These are phyloP conservation scores for Scytalidium sp. DNA, from an alignment of 2,329 filamentous ascomycete genomes.

Conservation along the genomic window DNA sequence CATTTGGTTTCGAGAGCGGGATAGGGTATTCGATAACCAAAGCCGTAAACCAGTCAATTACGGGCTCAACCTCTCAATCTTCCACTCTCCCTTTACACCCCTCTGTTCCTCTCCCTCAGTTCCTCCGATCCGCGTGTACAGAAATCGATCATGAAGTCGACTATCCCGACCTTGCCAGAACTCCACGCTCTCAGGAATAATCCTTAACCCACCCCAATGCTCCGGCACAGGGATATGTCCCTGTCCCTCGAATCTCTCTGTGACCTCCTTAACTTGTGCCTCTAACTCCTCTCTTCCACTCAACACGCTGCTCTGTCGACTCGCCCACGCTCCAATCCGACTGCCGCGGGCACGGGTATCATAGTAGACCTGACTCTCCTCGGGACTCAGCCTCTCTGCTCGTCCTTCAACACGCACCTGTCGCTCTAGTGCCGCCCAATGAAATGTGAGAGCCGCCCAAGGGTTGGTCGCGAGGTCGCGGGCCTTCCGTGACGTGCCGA, in stretches of 20 bases:
- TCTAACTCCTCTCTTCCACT: slow-evolving; percentile 71
- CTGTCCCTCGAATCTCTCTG: slow-evolving; percentile 69
- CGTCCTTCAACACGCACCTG: slow-evolving; percentile 87
- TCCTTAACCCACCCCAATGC: slow-evolving; percentile 90
- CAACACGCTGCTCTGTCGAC: slow-evolving; percentile 79
- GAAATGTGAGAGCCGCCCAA: slow-evolving; percentile 82
- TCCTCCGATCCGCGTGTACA: slow-evolving; percentile 64
- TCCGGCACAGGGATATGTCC: slow-evolving; percentile 86
- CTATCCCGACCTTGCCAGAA: slow-evolving; percentile 95
- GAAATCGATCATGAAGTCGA: slow-evolving; percentile 89
- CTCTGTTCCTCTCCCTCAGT: slow-evolving; percentile 22
- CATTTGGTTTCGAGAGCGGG: too few relatives aligned
- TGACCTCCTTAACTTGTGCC: slow-evolving; percentile 70
- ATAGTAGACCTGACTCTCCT: slow-evolving; percentile 71
- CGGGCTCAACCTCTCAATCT: slow-evolving; percentile 71
- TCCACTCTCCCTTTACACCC: slow-evolving; percentile 51
- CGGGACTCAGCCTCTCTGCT: slow-evolving; percentile 61
- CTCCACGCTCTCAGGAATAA: slow-evolving; percentile 83
- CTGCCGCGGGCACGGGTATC: slow-evolving; percentile 73
- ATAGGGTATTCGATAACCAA: too few relatives aligned
- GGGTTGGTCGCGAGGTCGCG: slow-evolving; percentile 69
- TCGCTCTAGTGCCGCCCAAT: slow-evolving; percentile 82
- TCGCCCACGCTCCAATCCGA: slow-evolving; percentile 90
- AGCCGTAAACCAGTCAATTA: too few relatives aligned
- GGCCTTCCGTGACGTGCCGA: slow-evolving; percentile 71